A percentile compares a stretch with the other conserved stretches of the same genome.
phyloP scores from a whole-genome alignment of 768 basidiomycete genomes.

The Mycena latifolia region DNA sequence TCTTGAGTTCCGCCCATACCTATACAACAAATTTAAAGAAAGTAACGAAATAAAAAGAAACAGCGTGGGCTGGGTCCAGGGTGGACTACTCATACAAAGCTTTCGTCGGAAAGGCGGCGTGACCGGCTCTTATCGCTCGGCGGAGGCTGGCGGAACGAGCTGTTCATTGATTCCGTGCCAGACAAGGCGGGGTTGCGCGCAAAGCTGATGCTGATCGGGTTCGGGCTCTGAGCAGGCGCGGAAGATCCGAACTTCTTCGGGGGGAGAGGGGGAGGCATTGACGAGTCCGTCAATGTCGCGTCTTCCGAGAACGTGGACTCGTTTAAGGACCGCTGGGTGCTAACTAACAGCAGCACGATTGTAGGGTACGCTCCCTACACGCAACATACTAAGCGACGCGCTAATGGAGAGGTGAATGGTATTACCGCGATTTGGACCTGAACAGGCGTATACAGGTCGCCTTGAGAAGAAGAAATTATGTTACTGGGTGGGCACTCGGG shows the following conservation, averaged over 20 bases:
- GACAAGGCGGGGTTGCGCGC: slow-evolving; percentile 19
- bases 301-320: slow-evolving; percentile 25
- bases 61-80: too few species aligned
- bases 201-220: slow-evolving; percentile 7
- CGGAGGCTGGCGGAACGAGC: not conserved
- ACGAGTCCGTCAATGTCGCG: not conserved
- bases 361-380: slow-evolving; percentile 28
- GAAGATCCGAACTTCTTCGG: not conserved
- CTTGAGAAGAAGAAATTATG: slow-evolving; percentile 6
- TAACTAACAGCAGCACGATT: slow-evolving; percentile 34
- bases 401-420: not conserved
- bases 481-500: not conserved
- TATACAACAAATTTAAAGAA: not conserved
- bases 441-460: slow-evolving; percentile 19
- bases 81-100: slow-evolving; percentile 12
- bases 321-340: slow-evolving; percentile 25
- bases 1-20: not conserved
- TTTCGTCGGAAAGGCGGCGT: slow-evolving; percentile 23
- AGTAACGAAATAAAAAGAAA: not conserved
- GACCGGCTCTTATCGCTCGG: not conserved
- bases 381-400: not conserved
- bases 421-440: slow-evolving; percentile 23
- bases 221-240: not conserved
- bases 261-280: not conserved
- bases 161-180: not conserved